Evolutionary conservation across 2,329 filamentous ascomycete species (phyloP).

Genomic region (Fusarium nurragi): DNA sequence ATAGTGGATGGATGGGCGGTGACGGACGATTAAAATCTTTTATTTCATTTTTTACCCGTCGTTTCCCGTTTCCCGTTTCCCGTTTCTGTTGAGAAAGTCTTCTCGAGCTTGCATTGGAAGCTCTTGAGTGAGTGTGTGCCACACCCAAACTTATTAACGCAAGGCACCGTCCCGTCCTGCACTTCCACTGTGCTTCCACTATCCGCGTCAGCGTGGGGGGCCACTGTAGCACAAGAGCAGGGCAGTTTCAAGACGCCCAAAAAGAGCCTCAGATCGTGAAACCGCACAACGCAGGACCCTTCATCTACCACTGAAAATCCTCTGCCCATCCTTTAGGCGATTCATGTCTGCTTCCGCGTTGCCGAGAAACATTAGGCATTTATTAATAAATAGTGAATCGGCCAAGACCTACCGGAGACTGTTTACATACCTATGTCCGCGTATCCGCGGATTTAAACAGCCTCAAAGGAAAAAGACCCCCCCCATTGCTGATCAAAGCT

Average conservation of each 20-base stretch:
- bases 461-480: not conserved
- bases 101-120: constrained; percentile 8
- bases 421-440: not conserved
- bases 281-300: constrained; percentile 15
- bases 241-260: constrained; percentile 4
- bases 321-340: constrained; percentile 5
- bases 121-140: constrained; percentile 1
- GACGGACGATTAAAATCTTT: constrained; percentile 9
- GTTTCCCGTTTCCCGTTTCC: not conserved
- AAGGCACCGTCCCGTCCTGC: constrained; percentile 33
- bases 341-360: constrained; percentile 8
- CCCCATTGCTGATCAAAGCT: constrained; percentile 11
- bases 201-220: constrained; percentile 24
- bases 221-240: not conserved
- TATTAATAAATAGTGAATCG: not conserved
- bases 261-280: constrained; percentile 36
- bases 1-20: constrained; percentile 4
- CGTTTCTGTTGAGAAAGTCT: constrained; percentile 8
- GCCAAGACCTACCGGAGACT: not conserved
- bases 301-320: constrained; percentile 2
- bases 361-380: not conserved
- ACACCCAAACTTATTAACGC: constrained; percentile 21
- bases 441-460: not conserved
- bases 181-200: too few relatives aligned
- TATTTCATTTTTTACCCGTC: constrained; percentile 9